phyloP scores from a whole-genome alignment of 352 stramenopile genomes.

The Globisporangium echinulatum region DNA sequence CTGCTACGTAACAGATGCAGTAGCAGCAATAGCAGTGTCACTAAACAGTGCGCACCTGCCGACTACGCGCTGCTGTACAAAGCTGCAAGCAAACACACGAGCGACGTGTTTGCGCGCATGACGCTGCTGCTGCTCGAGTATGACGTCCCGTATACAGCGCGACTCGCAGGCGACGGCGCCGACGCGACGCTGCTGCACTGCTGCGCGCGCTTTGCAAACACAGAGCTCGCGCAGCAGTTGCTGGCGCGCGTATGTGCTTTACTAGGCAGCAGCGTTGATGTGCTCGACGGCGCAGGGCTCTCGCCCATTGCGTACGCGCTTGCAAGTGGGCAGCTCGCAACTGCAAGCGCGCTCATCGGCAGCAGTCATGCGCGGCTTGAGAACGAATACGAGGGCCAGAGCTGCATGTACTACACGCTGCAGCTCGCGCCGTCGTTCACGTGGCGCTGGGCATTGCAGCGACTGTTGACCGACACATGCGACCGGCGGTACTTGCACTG shows the following conservation, averaged over 20 bases:
- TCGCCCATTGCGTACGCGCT: slow-evolving; percentile 41
- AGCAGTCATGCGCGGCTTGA: slow-evolving; percentile 30
- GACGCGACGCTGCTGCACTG: slow-evolving; percentile 45
- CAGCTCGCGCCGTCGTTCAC: slow-evolving; percentile 37
- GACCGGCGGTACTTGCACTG: slow-evolving; percentile 16
- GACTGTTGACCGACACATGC: slow-evolving; percentile 24
- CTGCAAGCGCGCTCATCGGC: slow-evolving; percentile 29
- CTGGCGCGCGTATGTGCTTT: slow-evolving; percentile 61
- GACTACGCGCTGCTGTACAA: slow-evolving; percentile 1
- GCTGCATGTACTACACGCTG: slow-evolving; percentile 17
- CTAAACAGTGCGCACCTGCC: not conserved
- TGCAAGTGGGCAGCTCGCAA: slow-evolving; percentile 14
- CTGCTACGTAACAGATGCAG: slow-evolving; percentile 15
- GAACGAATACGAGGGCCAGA: slow-evolving; percentile 63
- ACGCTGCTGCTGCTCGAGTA: slow-evolving; percentile 28
- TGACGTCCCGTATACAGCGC: slow-evolving; percentile 21
- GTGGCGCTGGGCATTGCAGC: slow-evolving; percentile 31
- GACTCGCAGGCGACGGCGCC: slow-evolving; percentile 40
- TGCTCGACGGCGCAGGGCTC: slow-evolving; percentile 42
- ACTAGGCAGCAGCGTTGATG: slow-evolving; percentile 24
- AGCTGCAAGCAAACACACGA: slow-evolving; percentile 22
- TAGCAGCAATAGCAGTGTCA: not conserved
- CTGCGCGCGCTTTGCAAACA: slow-evolving; percentile 33
- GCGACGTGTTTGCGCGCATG: slow-evolving; percentile 29
- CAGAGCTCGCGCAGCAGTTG: slow-evolving; percentile 10